phyloP scores from a whole-genome alignment of 2,329 filamentous ascomycete species.

The Colletotrichum tropicale region DNA sequence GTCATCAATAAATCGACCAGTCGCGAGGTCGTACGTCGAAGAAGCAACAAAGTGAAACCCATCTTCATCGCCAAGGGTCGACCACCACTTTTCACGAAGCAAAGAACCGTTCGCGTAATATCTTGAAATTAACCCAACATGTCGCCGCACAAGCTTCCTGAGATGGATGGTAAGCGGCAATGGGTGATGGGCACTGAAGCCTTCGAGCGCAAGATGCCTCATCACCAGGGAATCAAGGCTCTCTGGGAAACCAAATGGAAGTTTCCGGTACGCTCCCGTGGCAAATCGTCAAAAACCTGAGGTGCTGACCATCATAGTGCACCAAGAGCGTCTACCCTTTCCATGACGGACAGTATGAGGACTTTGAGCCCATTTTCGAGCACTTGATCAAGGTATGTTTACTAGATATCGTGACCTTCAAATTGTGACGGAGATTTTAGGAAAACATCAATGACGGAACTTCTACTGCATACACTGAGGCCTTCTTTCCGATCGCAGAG shows the following conservation, averaged over 20 bases:
- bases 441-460: slow-evolving; percentile 69
- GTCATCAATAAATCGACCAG: background rate
- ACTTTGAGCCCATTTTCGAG: slow-evolving; percentile 74
- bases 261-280: slow-evolving; percentile 54
- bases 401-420: no score
- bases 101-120: slow-evolving; percentile 32
- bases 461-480: slow-evolving; percentile 66
- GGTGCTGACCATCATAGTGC: slow-evolving; percentile 40
- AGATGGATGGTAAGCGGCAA: slow-evolving; percentile 30
- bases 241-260: slow-evolving; percentile 83
- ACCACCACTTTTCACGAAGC: slow-evolving; percentile 33
- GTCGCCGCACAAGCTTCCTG: slow-evolving; percentile 29
- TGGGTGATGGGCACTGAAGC: slow-evolving; percentile 50
- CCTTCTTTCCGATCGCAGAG: slow-evolving; percentile 66
- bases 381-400: slow-evolving; percentile 58
- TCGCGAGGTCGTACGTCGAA: slow-evolving; percentile 25
- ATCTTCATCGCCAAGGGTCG: slow-evolving; percentile 25
- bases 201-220: slow-evolving; percentile 53
- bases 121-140: slow-evolving; percentile 25
- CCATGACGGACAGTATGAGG: slow-evolving; percentile 71
- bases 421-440: slow-evolving; percentile 25
- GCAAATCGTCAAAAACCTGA: background rate
- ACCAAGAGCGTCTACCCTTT: slow-evolving; percentile 72
- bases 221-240: slow-evolving; percentile 63
- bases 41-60: slow-evolving; percentile 28